Conservation (phyloP, 345 rosid species). For the Eucalyptus guilfoylei region DNA sequence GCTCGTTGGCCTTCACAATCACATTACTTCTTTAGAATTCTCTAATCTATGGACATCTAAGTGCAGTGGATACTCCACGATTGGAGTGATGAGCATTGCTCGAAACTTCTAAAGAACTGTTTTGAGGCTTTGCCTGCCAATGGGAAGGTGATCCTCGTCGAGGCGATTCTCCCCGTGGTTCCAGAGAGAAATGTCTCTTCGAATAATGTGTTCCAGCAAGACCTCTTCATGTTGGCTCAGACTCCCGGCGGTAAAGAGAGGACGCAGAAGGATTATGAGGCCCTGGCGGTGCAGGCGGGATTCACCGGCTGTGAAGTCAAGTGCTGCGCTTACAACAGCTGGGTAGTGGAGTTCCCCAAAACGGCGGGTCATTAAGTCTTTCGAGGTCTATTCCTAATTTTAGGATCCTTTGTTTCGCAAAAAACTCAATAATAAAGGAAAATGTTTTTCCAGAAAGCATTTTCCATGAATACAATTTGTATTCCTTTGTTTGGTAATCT, state of each 20-base stretch:
- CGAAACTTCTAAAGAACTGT: constrained; percentile 33
- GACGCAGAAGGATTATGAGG: constrained; percentile 20
- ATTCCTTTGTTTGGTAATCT: no score
- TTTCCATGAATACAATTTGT: no score
- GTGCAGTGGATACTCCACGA: constrained; percentile 27
- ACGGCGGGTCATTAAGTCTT: not conserved
- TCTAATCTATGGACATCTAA: not conserved
- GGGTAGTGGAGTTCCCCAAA: constrained; percentile 17
- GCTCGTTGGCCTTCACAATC: not conserved
- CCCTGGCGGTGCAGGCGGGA: constrained; percentile 20
- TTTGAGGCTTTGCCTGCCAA: constrained; percentile 16
- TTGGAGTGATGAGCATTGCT: constrained; percentile 33
- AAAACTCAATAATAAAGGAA: no score
- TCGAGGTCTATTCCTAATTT: not conserved
- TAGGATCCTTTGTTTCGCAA: no score
- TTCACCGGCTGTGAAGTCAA: constrained; percentile 9
- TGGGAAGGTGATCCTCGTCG: constrained; percentile 33
- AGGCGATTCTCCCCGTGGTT: constrained; percentile 16
- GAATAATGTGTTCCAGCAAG: constrained; percentile 18
- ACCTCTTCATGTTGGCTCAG: constrained; percentile 29
- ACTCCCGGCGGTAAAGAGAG: constrained; percentile 34
- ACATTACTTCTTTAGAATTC: not conserved
- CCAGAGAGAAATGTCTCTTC: constrained; percentile 11
- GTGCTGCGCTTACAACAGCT: not conserved
- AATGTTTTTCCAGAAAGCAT: no score